Percentiles rank a stretch among this genome's conserved stretches.
These are phyloP conservation scores for Jimgerdemannia lactiflua DNA, from an alignment of 192 early-diverging fungal species.

Conservation along the genomic window DNA sequence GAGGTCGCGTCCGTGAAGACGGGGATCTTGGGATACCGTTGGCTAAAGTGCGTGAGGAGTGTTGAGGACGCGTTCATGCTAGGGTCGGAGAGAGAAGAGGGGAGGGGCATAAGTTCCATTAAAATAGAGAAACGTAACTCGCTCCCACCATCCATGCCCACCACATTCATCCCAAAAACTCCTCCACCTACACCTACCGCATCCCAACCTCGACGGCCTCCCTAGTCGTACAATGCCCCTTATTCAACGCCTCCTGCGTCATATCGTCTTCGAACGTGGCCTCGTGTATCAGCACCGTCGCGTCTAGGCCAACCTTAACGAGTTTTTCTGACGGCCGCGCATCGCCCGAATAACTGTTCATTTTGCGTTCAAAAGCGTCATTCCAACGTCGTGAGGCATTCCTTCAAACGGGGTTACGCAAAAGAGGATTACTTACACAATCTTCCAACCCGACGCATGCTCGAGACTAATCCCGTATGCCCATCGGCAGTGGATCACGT, in stretches of 20 bases:
- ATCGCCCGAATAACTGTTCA: slow-evolving; percentile 82
- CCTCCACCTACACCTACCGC: slow-evolving; percentile 31
- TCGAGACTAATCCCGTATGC: slow-evolving; percentile 76
- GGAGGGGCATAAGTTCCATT: neutral
- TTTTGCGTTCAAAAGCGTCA: neutral
- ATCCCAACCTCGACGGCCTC: slow-evolving; percentile 86
- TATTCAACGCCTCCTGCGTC: slow-evolving; percentile 66
- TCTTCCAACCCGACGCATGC: slow-evolving; percentile 69
- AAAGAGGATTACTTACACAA: slow-evolving; percentile 49
- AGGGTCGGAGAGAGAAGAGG: neutral
- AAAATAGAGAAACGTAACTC: slow-evolving; percentile 3
- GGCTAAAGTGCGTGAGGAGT: slow-evolving; percentile 95
- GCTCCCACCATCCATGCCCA: neutral
- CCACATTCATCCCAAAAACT: neutral
- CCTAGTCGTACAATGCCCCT: slow-evolving; percentile 81
- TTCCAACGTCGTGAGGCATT: no score
- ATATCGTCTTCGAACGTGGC: slow-evolving; percentile 82
- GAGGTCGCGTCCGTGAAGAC: slow-evolving; percentile 40
- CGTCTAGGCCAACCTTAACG: slow-evolving; percentile 61
- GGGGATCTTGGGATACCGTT: slow-evolving; percentile 90
- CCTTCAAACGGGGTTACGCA: neutral
- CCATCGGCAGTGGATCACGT: slow-evolving; percentile 81
- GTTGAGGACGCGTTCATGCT: slow-evolving; percentile 85
- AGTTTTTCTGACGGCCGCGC: slow-evolving; percentile 83
- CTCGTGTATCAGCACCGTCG: slow-evolving; percentile 88